phyloP scores from a whole-genome alignment of 2,329 filamentous ascomycete species.

The Aureobasidium leucospermi region DNA sequence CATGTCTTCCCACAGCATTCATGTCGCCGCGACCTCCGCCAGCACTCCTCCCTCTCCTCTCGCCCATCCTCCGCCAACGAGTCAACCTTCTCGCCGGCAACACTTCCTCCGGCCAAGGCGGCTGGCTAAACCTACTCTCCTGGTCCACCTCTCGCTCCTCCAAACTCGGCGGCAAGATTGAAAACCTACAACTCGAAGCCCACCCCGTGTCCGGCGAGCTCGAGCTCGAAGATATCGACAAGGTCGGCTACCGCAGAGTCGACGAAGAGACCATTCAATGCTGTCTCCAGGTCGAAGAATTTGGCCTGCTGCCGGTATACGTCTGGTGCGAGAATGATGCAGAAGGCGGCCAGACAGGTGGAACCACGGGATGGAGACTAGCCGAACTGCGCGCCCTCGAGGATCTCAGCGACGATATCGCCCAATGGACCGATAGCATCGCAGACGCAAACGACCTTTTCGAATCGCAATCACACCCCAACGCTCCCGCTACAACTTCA shows the following conservation, averaged over 20 bases:
- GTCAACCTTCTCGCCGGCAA: conserved; percentile 50
- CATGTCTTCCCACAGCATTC: conserved; percentile 55
- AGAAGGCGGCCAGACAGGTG: conserved; percentile 42
- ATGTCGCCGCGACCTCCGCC: conserved; percentile 53
- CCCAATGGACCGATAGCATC: conserved; percentile 51
- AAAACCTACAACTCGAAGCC: conserved; percentile 61
- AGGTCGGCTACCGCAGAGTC: conserved; percentile 57
- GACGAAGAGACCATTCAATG: conserved; percentile 70
- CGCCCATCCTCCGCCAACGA: conserved; percentile 56
- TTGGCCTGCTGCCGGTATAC: conserved; percentile 57
- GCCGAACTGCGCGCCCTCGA: conserved; percentile 58
- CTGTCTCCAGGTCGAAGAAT: conserved; percentile 53
- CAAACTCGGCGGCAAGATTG: conserved; percentile 54
- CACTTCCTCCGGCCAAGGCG: conserved; percentile 39
- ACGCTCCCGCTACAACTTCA: background rate
- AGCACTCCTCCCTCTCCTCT: conserved; percentile 52
- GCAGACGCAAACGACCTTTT: conserved; percentile 46
- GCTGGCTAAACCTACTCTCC: conserved; percentile 65
- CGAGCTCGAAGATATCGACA: conserved; percentile 62
- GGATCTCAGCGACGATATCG: conserved; percentile 45
- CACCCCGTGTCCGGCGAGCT: conserved; percentile 75
- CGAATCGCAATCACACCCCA: conserved; percentile 30
- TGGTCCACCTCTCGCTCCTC: conserved; percentile 55
- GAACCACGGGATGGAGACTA: conserved; percentile 58
- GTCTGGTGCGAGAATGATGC: conserved; percentile 63